Evolutionary conservation across 2,329 filamentous ascomycete species (phyloP).

Genomic region (Fusarium chlamydosporum): DNA sequence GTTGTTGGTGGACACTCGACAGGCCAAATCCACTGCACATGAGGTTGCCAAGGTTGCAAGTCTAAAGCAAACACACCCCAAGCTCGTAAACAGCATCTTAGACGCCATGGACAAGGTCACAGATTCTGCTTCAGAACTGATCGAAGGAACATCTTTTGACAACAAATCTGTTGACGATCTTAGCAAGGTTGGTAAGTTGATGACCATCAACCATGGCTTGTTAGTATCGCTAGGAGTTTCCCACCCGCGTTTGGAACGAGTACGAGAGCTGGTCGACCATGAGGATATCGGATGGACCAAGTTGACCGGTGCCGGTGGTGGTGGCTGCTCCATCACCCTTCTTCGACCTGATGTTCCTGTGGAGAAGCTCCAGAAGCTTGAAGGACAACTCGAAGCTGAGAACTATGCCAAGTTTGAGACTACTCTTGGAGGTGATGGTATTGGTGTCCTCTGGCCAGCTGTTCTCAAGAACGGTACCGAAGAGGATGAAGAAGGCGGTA

Average conservation of each 20-base stretch:
- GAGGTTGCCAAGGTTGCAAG: slow-evolving; percentile 89
- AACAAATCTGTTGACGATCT: slow-evolving; percentile 73
- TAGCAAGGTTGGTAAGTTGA: slow-evolving; percentile 85
- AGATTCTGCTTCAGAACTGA: slow-evolving; percentile 66
- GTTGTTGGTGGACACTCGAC: slow-evolving; percentile 88
- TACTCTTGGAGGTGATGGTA: slow-evolving; percentile 91
- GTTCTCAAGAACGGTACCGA: slow-evolving; percentile 88
- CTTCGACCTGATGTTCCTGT: slow-evolving; percentile 75
- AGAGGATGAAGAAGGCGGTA: slow-evolving; percentile 82
- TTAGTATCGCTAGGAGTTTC: slow-evolving; percentile 93
- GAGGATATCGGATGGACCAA: slow-evolving; percentile 96
- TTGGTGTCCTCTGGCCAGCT: slow-evolving; percentile 94
- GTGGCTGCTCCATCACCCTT: slow-evolving; percentile 94
- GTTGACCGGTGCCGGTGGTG: slow-evolving; percentile 93
- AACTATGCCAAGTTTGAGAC: slow-evolving; percentile 90
- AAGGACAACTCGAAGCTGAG: slow-evolving; percentile 75
- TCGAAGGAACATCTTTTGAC: slow-evolving; percentile 76
- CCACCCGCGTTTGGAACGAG: slow-evolving; percentile 90
- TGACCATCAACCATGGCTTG: slow-evolving; percentile 94
- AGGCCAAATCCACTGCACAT: slow-evolving; percentile 84
- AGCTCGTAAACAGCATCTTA: slow-evolving; percentile 84
- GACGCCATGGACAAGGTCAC: slow-evolving; percentile 86
- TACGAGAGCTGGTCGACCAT: slow-evolving; percentile 91
- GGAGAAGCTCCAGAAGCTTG: slow-evolving; percentile 72
- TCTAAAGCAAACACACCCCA: slow-evolving; percentile 79